Base-by-base conservation (phyloP, 2,329 filamentous ascomycete genomes). In the Fusarium foetens region DNA sequence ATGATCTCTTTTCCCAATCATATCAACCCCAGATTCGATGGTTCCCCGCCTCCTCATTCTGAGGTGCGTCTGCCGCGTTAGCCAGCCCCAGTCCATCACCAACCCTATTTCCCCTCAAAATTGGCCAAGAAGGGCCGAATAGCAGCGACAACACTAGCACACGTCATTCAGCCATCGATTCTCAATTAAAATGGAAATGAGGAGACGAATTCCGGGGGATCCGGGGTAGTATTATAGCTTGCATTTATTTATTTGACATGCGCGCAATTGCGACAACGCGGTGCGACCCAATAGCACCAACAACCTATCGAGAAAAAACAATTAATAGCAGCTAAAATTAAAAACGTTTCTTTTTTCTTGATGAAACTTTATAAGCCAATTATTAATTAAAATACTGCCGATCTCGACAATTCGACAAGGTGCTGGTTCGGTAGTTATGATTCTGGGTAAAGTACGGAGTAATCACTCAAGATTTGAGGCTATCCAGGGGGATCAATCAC, bases 71-170 rank as follows among this genome's bases (percentile, higher is more conserved):
- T 23, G 29, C 38, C 27, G 42, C 57, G 19, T 68, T 45, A 63
- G 36, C 41, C 35, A 27, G 8, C 62, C 64, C 49, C 43, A 21
- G n/a, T 10, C 6, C 35, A 41, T 43, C 31, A 17, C 31, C 58
- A 68, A 68, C 66, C 52, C 8, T 68, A 68, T 68, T 68, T 58
- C 64, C 64, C 64, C 66, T 63, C 57, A 42, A 52, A 38, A 21
- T 25, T 8, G 48, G n/a, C n/a, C n/a, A 16, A 68, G 58, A 68
- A 68, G 66, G 66, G 38, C 66, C 66, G 66, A 68, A 68, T 68
- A 12, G 29, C 45, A 31, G n/a, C 46, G 16, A 66, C 21, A 19
- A 52, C 10, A 29, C 43, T 55, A 49, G 23, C 29, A 29, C 43
- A 41, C 57, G 58, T 33, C 57, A 68, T 57, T 43, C 17, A 33